A percentile compares a stretch with the other conserved stretches of the same genome.
Evolutionary conservation across 441 rosid species (phyloP).

Genomic region (Euphorbia schlechtendalii): DNA sequence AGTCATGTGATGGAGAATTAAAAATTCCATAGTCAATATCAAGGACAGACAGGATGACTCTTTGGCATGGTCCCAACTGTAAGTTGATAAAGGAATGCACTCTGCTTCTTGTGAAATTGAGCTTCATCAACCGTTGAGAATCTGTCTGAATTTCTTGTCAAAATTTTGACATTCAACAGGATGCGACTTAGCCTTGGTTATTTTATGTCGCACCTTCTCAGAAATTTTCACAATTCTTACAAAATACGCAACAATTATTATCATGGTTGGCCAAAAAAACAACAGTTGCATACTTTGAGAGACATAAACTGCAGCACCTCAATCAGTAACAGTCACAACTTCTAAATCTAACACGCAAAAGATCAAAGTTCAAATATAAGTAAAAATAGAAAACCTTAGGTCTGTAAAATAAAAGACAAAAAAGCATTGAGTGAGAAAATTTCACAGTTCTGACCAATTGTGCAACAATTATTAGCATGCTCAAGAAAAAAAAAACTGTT

Average conservation of each 20-base stretch:
- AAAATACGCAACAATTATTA: slow-evolving; percentile 23
- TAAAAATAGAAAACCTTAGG: background rate
- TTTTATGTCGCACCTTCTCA: slow-evolving; percentile 58
- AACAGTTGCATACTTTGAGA: no score
- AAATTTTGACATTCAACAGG: slow-evolving; percentile 77
- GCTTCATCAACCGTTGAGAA: slow-evolving; percentile 87
- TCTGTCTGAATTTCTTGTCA: slow-evolving; percentile 89
- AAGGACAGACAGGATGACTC: slow-evolving; percentile 86
- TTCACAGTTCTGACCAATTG: slow-evolving; percentile 24
- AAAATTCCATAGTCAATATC: slow-evolving; percentile 88
- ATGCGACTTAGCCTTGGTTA: slow-evolving; percentile 58
- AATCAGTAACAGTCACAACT: slow-evolving; percentile 5
- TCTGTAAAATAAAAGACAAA: background rate
- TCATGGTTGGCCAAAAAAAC: no score
- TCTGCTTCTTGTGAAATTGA: slow-evolving; percentile 87
- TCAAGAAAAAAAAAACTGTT: slow-evolving; percentile 13
- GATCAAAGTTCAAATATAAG: no score
- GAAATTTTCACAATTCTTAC: slow-evolving; percentile 58
- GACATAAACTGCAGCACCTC: no score
- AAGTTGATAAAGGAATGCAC: slow-evolving; percentile 88
- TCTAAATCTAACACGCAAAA: no score
- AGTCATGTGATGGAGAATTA: slow-evolving; percentile 41
- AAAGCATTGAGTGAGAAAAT: background rate
- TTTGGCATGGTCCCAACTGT: slow-evolving; percentile 92
- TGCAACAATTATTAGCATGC: slow-evolving; percentile 11